Base-by-base conservation (phyloP, 495 filamentous ascomycete species). In the Cercophora samala region DNA sequence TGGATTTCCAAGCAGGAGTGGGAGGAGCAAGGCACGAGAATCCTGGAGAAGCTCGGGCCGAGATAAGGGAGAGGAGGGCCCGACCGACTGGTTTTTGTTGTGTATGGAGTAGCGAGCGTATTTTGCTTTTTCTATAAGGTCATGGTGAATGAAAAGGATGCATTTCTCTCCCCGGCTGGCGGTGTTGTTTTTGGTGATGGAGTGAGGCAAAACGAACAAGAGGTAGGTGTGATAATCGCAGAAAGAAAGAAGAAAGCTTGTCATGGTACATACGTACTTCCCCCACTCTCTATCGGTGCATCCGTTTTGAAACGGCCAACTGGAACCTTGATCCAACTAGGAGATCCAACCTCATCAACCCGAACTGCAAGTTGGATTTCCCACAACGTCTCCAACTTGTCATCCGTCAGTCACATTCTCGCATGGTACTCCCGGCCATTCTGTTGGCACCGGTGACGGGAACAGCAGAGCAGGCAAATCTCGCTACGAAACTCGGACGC, bases 1-100 rank as follows among this genome's bases (percentile, higher is more conserved):
- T 99, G 95, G 95, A 94, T 99, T 63, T 89, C 90, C 60, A 97
- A 97, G 82, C 84, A 90, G 74, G 96, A 99, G 79, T 99, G 96
- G 96, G 83, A 93, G 73, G 95, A 99, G 82, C 89, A 96, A 78
- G 95, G 95, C 19, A 74, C 89, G n/a, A 84, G 90, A 58, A 88
- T 88, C 61, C 80, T 99, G 74, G 91, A 92, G 78, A 99, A 97
- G 82, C 85, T 99, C 64, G 95, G 95, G 2, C 90, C 91, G 51
- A 88, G 93, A 79, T 86, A 83, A 66, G 58, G 26, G 26, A 8
- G 4, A 18, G 4, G 52, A 29, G 32, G 26, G 24, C 17, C 17
- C 54, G 54, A 21, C 54, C 8, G 23, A 2, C 5, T 46, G 37
- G 37, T 46, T 46, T n/a, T 46, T 56, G n/a, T 56, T 23, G 22